phyloP scores from a whole-genome alignment of 1,284 basidiomycete genomes.

The Bondarzewia mesenterica region DNA sequence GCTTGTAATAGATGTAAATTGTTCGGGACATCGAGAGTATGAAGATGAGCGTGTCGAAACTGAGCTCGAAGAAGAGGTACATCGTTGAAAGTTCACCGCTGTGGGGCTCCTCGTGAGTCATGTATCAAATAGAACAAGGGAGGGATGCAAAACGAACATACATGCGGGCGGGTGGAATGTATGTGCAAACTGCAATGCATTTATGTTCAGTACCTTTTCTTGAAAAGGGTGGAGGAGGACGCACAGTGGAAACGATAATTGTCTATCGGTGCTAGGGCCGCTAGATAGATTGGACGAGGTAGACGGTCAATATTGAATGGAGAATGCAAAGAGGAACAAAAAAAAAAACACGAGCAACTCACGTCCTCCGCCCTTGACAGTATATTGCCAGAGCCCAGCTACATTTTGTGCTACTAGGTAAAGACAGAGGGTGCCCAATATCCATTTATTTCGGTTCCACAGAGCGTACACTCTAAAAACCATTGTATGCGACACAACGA shows the following conservation, averaged over 20 bases:
- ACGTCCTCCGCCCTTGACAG: conserved; percentile 9
- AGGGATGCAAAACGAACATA: too few relatives aligned
- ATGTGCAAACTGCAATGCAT: conserved; percentile 12
- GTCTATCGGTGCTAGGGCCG: conserved; percentile 12
- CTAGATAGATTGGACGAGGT: conserved; percentile 2
- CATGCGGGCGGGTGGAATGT: conserved; percentile 12
- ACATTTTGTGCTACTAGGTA: conserved; percentile 6
- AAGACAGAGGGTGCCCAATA: conserved; percentile 6
- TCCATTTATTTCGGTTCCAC: conserved; percentile 11
- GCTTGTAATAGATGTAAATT: conserved; percentile 11
- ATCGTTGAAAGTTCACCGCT: conserved; percentile 9
- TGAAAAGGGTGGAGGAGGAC: background rate
- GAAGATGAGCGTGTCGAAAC: conserved; percentile 12
- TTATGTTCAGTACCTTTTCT: background rate
- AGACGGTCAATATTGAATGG: too few relatives aligned
- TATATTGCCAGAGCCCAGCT: conserved; percentile 13
- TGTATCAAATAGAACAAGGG: background rate
- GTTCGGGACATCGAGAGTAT: conserved; percentile 13
- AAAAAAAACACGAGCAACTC: conserved; percentile 1
- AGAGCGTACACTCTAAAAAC: conserved; percentile 15
- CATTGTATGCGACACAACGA: too few relatives aligned
- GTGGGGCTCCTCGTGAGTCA: background rate
- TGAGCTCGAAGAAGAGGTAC: conserved; percentile 13
- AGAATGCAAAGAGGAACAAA: conserved; percentile 4
- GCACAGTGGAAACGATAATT: conserved; percentile 13